Conservation (phyloP, 148 eudicot genomes). For the Beta vulgaris region DNA sequence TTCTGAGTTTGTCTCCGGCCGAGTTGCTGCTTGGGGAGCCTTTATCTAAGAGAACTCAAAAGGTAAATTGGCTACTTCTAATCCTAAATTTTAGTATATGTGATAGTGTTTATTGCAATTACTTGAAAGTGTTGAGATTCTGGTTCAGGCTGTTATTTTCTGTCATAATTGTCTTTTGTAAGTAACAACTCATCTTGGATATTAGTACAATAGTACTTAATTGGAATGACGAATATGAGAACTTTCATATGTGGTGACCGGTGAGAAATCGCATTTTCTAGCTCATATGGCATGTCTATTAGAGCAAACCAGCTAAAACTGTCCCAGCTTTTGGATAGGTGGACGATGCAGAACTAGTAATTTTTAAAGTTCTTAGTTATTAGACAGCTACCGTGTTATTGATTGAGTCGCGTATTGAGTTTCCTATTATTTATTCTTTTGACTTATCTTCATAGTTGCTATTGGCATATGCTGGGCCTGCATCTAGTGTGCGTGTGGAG, state of each 20-base stretch:
- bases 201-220: not conserved
- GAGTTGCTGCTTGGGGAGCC: conserved; percentile 81
- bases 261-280: not conserved
- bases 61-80: conserved; percentile 43
- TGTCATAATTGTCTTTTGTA: not conserved
- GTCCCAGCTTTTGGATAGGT: not conserved
- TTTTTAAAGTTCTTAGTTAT: not conserved
- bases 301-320: not conserved
- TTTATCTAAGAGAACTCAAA: conserved; percentile 73
- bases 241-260: not conserved
- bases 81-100: conserved; percentile 6
- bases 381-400: not conserved
- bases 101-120: conserved; percentile 1
- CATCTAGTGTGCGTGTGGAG: conserved; percentile 82
- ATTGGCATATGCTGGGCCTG: conserved; percentile 78
- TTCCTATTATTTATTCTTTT: not conserved
- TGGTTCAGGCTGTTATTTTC: not conserved
- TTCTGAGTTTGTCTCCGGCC: conserved; percentile 75
- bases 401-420: not conserved
- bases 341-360: not conserved
- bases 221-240: not conserved
- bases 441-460: conserved; percentile 48
- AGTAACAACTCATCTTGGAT: not conserved
- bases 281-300: not conserved
- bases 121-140: not conserved